Percentiles rank a stretch among this genome's conserved stretches.
phyloP scores from a whole-genome alignment of 352 stramenopile genomes.

The Phytophthora idaei region DNA sequence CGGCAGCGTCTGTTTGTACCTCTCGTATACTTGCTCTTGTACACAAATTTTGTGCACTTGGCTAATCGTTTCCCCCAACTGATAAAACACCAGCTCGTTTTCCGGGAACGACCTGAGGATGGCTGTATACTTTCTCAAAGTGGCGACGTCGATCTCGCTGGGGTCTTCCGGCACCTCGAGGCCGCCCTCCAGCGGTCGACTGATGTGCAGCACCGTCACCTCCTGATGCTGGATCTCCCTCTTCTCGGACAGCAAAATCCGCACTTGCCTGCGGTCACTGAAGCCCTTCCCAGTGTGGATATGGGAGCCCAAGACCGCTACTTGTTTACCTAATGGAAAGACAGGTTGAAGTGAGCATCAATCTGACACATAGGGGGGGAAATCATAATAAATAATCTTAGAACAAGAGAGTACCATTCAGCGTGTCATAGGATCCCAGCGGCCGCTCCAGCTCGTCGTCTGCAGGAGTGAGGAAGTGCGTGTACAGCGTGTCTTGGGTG shows the following conservation, averaged over 20 bases:
- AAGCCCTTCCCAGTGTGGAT: constrained; percentile 61
- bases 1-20: constrained; percentile 54
- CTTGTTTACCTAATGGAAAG: constrained; percentile 50
- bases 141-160: constrained; percentile 76
- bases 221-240: constrained; percentile 55
- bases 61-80: constrained; percentile 65
- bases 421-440: constrained; percentile 65
- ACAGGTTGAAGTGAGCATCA: constrained; percentile 30
- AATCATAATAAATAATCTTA: background rate
- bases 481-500: constrained; percentile 51
- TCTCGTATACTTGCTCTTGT: constrained; percentile 49
- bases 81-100: constrained; percentile 75
- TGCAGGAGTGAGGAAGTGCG: constrained; percentile 59
- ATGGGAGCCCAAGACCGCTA: constrained; percentile 61
- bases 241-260: constrained; percentile 75
- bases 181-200: constrained; percentile 67
- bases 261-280: constrained; percentile 55
- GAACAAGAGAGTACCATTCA: constrained; percentile 50
- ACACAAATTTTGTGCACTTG: constrained; percentile 66
- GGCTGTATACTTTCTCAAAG: constrained; percentile 76
- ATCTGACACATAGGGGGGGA: background rate
- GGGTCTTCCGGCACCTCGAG: constrained; percentile 71
- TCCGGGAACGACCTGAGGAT: constrained; percentile 78
- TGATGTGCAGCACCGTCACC: constrained; percentile 73
- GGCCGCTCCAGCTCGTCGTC: constrained; percentile 19